phyloP scores from a whole-genome alignment of 2,329 filamentous ascomycete genomes.

The Talaromyces sp. region DNA sequence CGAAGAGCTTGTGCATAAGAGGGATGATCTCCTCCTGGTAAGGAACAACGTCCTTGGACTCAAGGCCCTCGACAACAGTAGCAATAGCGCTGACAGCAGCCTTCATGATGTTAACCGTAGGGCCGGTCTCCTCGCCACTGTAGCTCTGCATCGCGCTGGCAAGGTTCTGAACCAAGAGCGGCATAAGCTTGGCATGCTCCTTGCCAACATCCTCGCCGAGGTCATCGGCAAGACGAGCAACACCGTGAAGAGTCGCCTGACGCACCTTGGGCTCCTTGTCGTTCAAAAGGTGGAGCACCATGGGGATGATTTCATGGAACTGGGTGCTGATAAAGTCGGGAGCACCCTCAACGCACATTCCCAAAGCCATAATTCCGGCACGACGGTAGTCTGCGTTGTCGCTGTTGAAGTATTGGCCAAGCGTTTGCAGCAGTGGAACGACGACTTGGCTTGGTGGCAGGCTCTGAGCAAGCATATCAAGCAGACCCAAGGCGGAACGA shows the following conservation, averaged over 20 bases:
- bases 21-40: conserved; percentile 81
- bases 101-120: conserved; percentile 80
- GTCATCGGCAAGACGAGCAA: conserved; percentile 88
- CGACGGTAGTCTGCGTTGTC: conserved; percentile 73
- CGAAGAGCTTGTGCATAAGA: conserved; percentile 76
- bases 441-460: conserved; percentile 91
- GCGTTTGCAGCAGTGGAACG: conserved; percentile 81
- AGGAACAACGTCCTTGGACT: conserved; percentile 70
- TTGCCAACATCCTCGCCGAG: conserved; percentile 83
- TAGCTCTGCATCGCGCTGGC: conserved; percentile 69
- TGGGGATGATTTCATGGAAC: conserved; percentile 76
- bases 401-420: conserved; percentile 74
- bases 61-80: conserved; percentile 74
- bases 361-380: conserved; percentile 85
- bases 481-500: conserved; percentile 74
- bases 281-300: conserved; percentile 74
- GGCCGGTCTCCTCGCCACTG: conserved; percentile 61
- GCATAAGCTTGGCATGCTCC: conserved; percentile 79
- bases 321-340: conserved; percentile 97
- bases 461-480: conserved; percentile 83
- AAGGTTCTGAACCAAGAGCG: conserved; percentile 80
- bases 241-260: conserved; percentile 77
- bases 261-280: conserved; percentile 81
- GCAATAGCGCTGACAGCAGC: conserved; percentile 87
- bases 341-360: conserved; percentile 91